These are phyloP conservation scores for Dactylonectria estremocensis DNA, from an alignment of 2,329 filamentous ascomycete species.

Conservation along the genomic window DNA sequence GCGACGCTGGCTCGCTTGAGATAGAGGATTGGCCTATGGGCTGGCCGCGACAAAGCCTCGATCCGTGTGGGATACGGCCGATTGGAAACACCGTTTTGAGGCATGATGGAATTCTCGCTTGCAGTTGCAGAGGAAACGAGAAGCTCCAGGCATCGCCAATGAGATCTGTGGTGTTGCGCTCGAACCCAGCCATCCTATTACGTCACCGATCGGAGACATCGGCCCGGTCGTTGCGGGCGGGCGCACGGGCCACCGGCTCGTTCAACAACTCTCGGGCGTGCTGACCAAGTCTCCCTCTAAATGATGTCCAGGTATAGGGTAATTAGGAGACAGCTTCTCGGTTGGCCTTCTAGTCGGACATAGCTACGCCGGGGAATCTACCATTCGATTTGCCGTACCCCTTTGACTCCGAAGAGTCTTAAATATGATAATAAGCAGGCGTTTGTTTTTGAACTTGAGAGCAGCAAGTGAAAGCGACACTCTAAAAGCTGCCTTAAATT, in stretches of 20 bases:
- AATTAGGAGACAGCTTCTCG: neutral
- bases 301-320: slow-evolving; percentile 5
- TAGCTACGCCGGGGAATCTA: neutral
- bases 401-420: too few relatives aligned
- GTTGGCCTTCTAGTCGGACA: neutral
- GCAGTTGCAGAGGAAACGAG: slow-evolving; percentile 1
- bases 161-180: slow-evolving; percentile 3
- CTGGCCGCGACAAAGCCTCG: slow-evolving; percentile 39
- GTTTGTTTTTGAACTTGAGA: too few relatives aligned
- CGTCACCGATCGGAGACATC: slow-evolving; percentile 27
- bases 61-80: slow-evolving; percentile 33
- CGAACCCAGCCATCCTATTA: slow-evolving; percentile 35
- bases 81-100: slow-evolving; percentile 27
- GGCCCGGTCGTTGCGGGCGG: slow-evolving; percentile 20
- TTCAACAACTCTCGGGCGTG: neutral
- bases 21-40: slow-evolving; percentile 60
- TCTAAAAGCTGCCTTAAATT: too few relatives aligned
- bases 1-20: slow-evolving; percentile 61
- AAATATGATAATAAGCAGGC: too few relatives aligned
- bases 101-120: slow-evolving; percentile 34
- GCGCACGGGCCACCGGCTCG: slow-evolving; percentile 18
- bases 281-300: neutral
- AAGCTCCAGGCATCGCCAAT: slow-evolving; percentile 34
- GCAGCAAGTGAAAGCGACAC: too few relatives aligned
- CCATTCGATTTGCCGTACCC: neutral